These are phyloP conservation scores for Ophioceras dolichostomum DNA, from an alignment of 2,329 filamentous ascomycete genomes.

Conservation along the genomic window DNA sequence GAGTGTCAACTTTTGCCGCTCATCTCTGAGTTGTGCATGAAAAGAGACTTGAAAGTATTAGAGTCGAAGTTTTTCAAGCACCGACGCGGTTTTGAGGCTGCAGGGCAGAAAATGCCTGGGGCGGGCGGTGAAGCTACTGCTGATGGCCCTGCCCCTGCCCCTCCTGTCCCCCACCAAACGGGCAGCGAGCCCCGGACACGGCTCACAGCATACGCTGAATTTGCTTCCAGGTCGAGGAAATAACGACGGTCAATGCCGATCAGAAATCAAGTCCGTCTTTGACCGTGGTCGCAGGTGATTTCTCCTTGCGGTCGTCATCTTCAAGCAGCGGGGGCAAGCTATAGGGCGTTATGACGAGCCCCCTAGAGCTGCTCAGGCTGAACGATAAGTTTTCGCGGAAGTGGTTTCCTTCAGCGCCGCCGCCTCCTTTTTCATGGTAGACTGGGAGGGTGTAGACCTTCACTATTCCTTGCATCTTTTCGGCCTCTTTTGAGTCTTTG, in stretches of 20 bases:
- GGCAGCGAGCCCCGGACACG: too few relatives aligned
- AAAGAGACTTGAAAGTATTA: too few relatives aligned
- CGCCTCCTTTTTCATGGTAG: conserved; percentile 79
- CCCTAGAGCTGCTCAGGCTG: conserved; percentile 66
- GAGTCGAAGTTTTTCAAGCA: too few relatives aligned
- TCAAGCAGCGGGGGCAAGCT: conserved; percentile 81
- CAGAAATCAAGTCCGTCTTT: conserved; percentile 68
- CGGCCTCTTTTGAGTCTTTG: conserved; percentile 41
- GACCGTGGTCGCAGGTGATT: conserved; percentile 34
- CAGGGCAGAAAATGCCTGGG: too few relatives aligned
- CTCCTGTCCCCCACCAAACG: too few relatives aligned
- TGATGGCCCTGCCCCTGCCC: too few relatives aligned
- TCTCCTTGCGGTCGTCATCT: conserved; percentile 43
- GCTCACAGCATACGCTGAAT: too few relatives aligned
- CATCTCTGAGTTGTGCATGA: too few relatives aligned
- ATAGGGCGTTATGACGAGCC: conserved; percentile 77
- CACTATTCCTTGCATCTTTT: conserved; percentile 76
- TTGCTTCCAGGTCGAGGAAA: too few relatives aligned
- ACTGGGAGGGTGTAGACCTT: conserved; percentile 74
- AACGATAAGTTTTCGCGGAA: conserved; percentile 83
- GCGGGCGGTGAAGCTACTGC: too few relatives aligned
- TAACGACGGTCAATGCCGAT: conserved; percentile 12
- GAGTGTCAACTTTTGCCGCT: too few relatives aligned
- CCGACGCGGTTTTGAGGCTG: too few relatives aligned
- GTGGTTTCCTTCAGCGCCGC: conserved; percentile 52